phyloP scores from a whole-genome alignment of 83 land plant genomes.

The Picea mariana region DNA sequence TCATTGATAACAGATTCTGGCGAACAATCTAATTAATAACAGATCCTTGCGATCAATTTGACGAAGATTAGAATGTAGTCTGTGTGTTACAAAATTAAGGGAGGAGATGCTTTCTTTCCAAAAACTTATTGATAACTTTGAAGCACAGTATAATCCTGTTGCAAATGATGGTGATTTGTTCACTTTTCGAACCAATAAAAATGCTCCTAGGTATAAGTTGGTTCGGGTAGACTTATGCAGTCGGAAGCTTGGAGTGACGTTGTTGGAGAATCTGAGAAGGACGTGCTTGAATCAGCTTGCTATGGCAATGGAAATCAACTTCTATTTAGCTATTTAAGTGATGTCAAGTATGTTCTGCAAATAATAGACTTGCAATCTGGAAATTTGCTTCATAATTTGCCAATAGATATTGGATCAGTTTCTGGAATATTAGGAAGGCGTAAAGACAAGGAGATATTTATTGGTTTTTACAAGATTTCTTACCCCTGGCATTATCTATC shows the following conservation, averaged over 20 bases:
- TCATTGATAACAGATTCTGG: no score
- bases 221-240: no score
- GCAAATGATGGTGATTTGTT: no score
- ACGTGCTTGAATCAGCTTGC: slow-evolving; percentile 67
- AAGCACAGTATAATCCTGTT: no score
- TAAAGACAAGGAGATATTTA: slow-evolving; percentile 66
- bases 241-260: slow-evolving; percentile 44
- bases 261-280: slow-evolving; percentile 62
- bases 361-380: slow-evolving; percentile 76
- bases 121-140: no score
- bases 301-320: slow-evolving; percentile 73
- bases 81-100: no score
- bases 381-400: slow-evolving; percentile 45
- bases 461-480: slow-evolving; percentile 88
- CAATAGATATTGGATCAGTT: slow-evolving; percentile 84
- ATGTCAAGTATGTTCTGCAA: slow-evolving; percentile 85
- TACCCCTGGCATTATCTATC: slow-evolving; percentile 83
- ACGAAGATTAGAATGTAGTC: no score
- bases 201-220: no score
- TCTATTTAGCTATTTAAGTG: slow-evolving; percentile 74
- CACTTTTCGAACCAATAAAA: no score
- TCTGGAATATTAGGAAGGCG: slow-evolving; percentile 63
- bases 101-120: no score
- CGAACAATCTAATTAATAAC: no score
- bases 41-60: no score